Evolutionary conservation across 345 rosid species (phyloP), one percentile per base, ranked within the genome.

Genomic region (Eucalyptus tenuipes): DNA sequence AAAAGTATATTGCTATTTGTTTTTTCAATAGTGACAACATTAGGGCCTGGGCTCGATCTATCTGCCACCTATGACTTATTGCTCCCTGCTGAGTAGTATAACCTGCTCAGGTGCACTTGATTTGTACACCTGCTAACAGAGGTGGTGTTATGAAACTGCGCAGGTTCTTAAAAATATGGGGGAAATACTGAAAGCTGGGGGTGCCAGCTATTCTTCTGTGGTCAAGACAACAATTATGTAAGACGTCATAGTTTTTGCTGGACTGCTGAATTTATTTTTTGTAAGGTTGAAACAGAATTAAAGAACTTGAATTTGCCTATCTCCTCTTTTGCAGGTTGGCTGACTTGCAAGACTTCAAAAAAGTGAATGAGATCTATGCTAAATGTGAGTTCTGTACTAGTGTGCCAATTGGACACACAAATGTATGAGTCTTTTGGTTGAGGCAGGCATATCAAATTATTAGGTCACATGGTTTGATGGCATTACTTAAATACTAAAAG

Each of bases 261-360:
- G 85, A 7, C 22, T 25, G 42, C 48, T 48, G 31, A 79, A 68
- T 86, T 88, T 55, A 24, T 14, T 29, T 37, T 49, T 14, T 17
- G n/a, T 85, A 66, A 29, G 13, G 18, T 15, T 49, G 80, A 88
- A 79, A 84, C 8, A 1, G 40, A 48, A 53, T 22, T 52, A 48
- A 55, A 79, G 86, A 59, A 4, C n/a, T 53, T 50, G 85, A 57
- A 48, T 27, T 45, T 49, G 64, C 5, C 52, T 52, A 48, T 52
- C 89, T 85, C 89, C 79, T 53, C 22, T 49, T 49, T 33, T 89
- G 91, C 92, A 97, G 99, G 99, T 87, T 97, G 93, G 98, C 99
- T 87, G 99, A 97, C 95, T 89, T 97, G 94, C 92, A 90, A 79
- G 99, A 96, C 95, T 96, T 98, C 96, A 95, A 98, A 93, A 97